These are phyloP conservation scores for Clavispora carvajalis DNA, from an alignment of 805 yeast species.

Conservation along the genomic window DNA sequence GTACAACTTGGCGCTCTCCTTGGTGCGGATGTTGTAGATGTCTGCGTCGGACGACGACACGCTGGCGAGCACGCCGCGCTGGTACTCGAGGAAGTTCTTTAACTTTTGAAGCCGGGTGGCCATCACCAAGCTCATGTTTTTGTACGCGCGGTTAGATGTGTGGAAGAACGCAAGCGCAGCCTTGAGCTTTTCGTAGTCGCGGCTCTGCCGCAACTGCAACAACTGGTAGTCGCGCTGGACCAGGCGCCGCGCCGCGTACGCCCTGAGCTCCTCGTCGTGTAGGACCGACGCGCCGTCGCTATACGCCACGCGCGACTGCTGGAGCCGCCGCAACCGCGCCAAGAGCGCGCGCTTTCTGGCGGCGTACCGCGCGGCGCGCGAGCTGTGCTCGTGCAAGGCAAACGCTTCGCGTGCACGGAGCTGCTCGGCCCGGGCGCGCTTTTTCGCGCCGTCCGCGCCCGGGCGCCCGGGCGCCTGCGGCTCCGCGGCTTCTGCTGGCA, in stretches of 20 bases:
- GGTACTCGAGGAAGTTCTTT: constrained; percentile 35
- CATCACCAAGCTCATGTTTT: constrained; percentile 23
- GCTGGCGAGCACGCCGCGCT: constrained; percentile 20
- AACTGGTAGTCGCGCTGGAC: constrained; percentile 28
- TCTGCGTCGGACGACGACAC: constrained; percentile 12
- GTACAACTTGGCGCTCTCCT: constrained; percentile 25
- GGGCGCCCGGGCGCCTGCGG: too few relatives aligned
- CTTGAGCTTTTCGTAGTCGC: constrained; percentile 29
- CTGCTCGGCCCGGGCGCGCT: constrained; percentile 21
- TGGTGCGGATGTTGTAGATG: constrained; percentile 10
- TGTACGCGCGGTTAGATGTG: constrained; percentile 32
- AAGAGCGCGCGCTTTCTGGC: constrained; percentile 21
- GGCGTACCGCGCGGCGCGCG: constrained; percentile 19
- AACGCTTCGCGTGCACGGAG: constrained; percentile 13
- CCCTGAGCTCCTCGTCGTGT: constrained; percentile 25
- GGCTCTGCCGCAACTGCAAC: constrained; percentile 25
- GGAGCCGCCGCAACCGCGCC: constrained; percentile 20
- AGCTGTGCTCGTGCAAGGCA: constrained; percentile 11
- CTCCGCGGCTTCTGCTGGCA: too few relatives aligned
- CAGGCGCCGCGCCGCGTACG: constrained; percentile 16
- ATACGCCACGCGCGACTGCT: constrained; percentile 22
- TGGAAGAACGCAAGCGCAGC: constrained; percentile 29
- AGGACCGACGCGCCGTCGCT: constrained; percentile 12
- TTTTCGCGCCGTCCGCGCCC: constrained; percentile 13
- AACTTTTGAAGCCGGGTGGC: constrained; percentile 35